These are phyloP conservation scores for Candida saitoana DNA, from an alignment of 805 yeast genomes.

Conservation along the genomic window DNA sequence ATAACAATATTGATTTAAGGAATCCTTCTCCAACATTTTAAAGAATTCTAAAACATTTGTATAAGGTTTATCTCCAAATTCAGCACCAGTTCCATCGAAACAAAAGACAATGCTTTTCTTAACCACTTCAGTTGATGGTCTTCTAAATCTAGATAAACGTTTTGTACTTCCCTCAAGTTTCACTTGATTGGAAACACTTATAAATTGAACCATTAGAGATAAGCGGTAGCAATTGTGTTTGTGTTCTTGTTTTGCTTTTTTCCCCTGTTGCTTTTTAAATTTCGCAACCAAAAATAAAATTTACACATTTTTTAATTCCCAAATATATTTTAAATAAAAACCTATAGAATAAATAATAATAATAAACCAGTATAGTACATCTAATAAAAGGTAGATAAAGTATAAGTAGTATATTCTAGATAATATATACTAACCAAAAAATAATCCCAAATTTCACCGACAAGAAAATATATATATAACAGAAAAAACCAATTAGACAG, in stretches of 20 bases:
- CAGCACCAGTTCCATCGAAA: constrained; percentile 60
- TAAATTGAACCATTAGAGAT: neutral
- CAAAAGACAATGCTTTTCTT: constrained; percentile 46
- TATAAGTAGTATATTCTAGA: too few species aligned
- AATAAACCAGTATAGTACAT: neutral
- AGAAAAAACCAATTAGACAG: constrained; percentile 7
- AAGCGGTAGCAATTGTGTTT: neutral
- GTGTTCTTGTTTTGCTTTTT: neutral
- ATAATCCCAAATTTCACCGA: neutral
- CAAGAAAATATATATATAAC: neutral
- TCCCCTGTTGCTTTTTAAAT: too few species aligned
- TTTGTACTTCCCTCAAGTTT: neutral
- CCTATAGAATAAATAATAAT: neutral
- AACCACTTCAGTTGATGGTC: neutral
- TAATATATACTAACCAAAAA: neutral
- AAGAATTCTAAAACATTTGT: constrained; percentile 54
- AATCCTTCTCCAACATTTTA: constrained; percentile 46
- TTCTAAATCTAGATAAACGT: neutral
- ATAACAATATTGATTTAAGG: constrained; percentile 48
- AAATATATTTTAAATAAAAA: neutral
- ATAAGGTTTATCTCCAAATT: constrained; percentile 52
- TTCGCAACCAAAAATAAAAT: constrained; percentile 1
- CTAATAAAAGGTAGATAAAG: too few species aligned
- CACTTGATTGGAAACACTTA: neutral
- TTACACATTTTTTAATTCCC: neutral